A percentile compares a stretch with the other conserved stretches of the same genome.
Conservation (phyloP, 495 filamentous ascomycete genomes). For the Neurospora africana region DNA sequence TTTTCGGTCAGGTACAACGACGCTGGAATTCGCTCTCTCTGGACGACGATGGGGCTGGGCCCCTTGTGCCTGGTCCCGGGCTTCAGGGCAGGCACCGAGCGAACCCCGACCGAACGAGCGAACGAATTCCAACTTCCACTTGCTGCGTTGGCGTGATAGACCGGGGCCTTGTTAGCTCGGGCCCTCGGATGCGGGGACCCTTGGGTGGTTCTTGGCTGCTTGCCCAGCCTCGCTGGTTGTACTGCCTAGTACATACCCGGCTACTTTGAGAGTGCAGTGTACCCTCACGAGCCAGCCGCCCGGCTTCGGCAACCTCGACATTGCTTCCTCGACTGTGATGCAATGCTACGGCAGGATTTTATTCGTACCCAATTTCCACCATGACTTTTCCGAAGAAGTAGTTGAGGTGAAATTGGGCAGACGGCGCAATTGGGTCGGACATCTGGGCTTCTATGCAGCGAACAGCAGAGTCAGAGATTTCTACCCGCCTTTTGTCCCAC, state of each 20-base stretch:
- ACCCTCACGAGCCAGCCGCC: background rate
- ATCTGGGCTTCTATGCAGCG: background rate
- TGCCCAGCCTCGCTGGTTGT: background rate
- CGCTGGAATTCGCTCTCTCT: background rate
- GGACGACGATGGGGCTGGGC: background rate
- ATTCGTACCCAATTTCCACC: background rate
- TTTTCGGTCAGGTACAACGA: background rate
- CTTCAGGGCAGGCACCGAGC: background rate
- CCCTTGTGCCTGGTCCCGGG: background rate
- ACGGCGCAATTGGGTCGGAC: background rate
- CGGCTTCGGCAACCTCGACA: background rate
- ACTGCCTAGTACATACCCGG: background rate
- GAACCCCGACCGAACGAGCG: background rate
- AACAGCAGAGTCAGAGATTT: background rate
- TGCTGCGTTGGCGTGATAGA: background rate
- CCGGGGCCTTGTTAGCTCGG: constrained; percentile 13
- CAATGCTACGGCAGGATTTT: background rate
- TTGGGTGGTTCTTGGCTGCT: background rate
- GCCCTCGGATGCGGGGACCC: constrained; percentile 7
- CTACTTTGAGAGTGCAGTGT: background rate
- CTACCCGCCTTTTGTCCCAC: background rate
- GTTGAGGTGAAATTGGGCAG: background rate
- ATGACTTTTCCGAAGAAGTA: background rate
- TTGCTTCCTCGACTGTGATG: background rate
- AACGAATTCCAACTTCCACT: background rate